Conservation (phyloP, 169 alveolate genomes). For the Eimeria brunetti region DNA sequence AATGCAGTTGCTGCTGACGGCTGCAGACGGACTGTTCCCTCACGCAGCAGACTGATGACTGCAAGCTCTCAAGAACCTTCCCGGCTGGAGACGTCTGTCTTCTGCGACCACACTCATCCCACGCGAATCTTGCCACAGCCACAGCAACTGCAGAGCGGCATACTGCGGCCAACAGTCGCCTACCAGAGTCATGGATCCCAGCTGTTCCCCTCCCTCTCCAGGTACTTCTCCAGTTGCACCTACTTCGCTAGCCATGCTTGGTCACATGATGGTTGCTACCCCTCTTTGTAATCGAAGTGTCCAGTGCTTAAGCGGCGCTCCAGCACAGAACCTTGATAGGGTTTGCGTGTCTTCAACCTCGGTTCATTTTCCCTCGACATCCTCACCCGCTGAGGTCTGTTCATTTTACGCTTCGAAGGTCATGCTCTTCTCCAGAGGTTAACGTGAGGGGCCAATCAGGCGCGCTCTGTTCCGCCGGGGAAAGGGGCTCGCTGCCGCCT, state of each 20-base stretch:
- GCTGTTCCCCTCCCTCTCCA: constrained; percentile 28
- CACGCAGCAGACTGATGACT: background rate
- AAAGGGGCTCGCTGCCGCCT: background rate
- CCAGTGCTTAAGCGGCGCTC: background rate
- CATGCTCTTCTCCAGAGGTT: constrained; percentile 31
- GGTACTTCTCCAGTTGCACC: background rate
- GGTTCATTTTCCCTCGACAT: background rate
- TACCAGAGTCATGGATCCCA: constrained; percentile 6
- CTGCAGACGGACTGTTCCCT: background rate
- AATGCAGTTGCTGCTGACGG: background rate
- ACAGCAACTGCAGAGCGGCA: background rate
- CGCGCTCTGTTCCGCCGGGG: background rate
- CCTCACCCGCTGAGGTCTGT: background rate
- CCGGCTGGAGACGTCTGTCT: background rate
- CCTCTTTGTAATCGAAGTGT: background rate
- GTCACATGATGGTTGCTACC: background rate
- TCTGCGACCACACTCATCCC: background rate
- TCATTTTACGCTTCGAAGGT: background rate
- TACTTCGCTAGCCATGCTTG: background rate
- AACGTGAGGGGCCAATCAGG: background rate
- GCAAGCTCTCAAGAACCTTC: background rate
- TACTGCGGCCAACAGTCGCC: background rate
- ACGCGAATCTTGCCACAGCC: background rate
- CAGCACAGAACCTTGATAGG: background rate
- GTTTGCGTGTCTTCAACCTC: background rate